These are phyloP conservation scores for Hymenoscyphus infarciens DNA, from an alignment of 2,329 filamentous ascomycete species.

Conservation along the genomic window DNA sequence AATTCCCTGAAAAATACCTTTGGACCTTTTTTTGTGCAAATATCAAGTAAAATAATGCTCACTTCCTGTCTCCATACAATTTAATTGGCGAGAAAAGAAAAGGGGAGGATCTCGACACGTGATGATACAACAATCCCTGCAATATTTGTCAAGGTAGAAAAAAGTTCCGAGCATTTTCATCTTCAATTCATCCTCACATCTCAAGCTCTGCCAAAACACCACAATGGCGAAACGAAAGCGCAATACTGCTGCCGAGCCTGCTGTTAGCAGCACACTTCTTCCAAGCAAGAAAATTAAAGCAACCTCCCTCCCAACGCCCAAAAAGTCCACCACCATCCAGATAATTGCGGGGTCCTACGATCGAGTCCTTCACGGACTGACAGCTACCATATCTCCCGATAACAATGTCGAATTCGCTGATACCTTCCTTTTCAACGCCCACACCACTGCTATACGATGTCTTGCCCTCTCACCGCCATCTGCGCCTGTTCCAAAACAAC, in stretches of 20 bases:
- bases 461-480: slow-evolving; percentile 80
- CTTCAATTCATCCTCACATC: background rate
- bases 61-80: background rate
- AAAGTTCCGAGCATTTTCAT: slow-evolving; percentile 1
- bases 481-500: slow-evolving; percentile 54
- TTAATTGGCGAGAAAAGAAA: background rate
- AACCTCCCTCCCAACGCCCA: slow-evolving; percentile 21
- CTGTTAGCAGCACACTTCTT: slow-evolving; percentile 9
- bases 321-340: slow-evolving; percentile 62
- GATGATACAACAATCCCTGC: background rate
- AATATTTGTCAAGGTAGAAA: background rate
- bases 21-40: too few relatives aligned
- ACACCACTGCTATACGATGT: slow-evolving; percentile 84
- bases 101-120: background rate
- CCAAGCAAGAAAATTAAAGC: slow-evolving; percentile 31
- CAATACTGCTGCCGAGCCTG: slow-evolving; percentile 23
- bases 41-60: too few relatives aligned
- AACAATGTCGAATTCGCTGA: slow-evolving; percentile 69
- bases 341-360: slow-evolving; percentile 94
- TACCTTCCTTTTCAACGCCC: slow-evolving; percentile 93
- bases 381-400: slow-evolving; percentile 59
- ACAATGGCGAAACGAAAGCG: slow-evolving; percentile 36
- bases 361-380: slow-evolving; percentile 83
- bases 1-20: too few relatives aligned
- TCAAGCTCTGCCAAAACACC: slow-evolving; percentile 11